Percentiles rank a stretch among this genome's conserved stretches.
These are phyloP conservation scores for Cytospora chrysosperma DNA, from an alignment of 2,329 filamentous ascomycete genomes.

Conservation along the genomic window DNA sequence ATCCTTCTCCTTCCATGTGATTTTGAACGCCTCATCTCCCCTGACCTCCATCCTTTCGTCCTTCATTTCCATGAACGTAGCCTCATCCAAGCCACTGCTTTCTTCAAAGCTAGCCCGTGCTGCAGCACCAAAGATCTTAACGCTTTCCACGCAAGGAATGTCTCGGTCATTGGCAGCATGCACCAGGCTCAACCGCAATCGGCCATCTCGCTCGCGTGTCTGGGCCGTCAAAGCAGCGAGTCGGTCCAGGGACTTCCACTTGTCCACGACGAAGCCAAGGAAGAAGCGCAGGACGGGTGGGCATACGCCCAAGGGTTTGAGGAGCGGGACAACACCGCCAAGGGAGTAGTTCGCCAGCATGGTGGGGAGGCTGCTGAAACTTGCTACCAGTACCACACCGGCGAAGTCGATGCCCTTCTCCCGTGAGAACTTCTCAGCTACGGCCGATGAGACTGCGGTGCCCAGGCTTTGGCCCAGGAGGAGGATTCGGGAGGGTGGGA, in stretches of 20 bases:
- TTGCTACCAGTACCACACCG: slow-evolving; percentile 74
- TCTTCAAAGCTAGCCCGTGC: slow-evolving; percentile 49
- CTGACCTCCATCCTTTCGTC: slow-evolving; percentile 43
- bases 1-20: slow-evolving; percentile 44
- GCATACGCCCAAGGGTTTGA: slow-evolving; percentile 71
- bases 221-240: slow-evolving; percentile 56
- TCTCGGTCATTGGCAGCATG: slow-evolving; percentile 81
- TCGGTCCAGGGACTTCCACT: slow-evolving; percentile 72
- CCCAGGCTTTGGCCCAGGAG: slow-evolving; percentile 86
- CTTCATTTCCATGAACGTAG: slow-evolving; percentile 38
- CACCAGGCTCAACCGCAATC: slow-evolving; percentile 67
- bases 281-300: slow-evolving; percentile 64
- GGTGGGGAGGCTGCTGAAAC: slow-evolving; percentile 71
- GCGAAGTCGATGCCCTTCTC: slow-evolving; percentile 66
- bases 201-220: slow-evolving; percentile 44
- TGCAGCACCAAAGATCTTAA: slow-evolving; percentile 61
- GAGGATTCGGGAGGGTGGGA: slow-evolving; percentile 71
- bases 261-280: slow-evolving; percentile 67
- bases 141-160: slow-evolving; percentile 72
- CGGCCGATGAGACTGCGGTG: slow-evolving; percentile 76
- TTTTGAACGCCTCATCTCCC: slow-evolving; percentile 48
- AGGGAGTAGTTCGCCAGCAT: slow-evolving; percentile 78
- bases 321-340: slow-evolving; percentile 72
- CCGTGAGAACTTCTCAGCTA: slow-evolving; percentile 66
- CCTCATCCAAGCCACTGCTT: slow-evolving; percentile 39